Evolutionary conservation across 2,329 filamentous ascomycete genomes (phyloP).

Genomic region (Monosporascus sp.): DNA sequence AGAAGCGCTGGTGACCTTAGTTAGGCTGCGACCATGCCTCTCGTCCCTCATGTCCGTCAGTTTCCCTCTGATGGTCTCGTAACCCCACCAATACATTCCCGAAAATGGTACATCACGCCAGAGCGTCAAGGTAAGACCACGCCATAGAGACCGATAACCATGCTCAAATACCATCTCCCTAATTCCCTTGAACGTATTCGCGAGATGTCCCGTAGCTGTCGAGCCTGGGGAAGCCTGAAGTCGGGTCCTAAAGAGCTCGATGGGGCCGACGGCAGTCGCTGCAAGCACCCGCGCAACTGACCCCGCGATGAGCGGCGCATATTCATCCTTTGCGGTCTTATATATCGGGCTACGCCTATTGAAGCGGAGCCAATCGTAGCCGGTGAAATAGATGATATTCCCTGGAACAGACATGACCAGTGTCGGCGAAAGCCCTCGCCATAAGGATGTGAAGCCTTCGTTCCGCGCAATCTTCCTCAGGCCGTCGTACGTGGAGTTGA

Average conservation of each 20-base stretch:
- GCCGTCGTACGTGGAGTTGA: slow-evolving; percentile 88
- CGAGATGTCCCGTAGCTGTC: slow-evolving; percentile 64
- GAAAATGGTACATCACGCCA: slow-evolving; percentile 98
- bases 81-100: slow-evolving; percentile 96
- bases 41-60: slow-evolving; percentile 65
- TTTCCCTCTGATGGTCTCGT: slow-evolving; percentile 73
- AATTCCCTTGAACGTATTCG: slow-evolving; percentile 71
- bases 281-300: slow-evolving; percentile 73
- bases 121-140: slow-evolving; percentile 82
- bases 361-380: slow-evolving; percentile 89
- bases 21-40: slow-evolving; percentile 37
- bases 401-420: slow-evolving; percentile 89
- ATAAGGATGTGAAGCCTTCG: slow-evolving; percentile 80
- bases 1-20: slow-evolving; percentile 28
- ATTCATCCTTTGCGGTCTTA: slow-evolving; percentile 58
- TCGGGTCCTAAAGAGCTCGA: slow-evolving; percentile 90
- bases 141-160: slow-evolving; percentile 82
- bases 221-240: slow-evolving; percentile 71
- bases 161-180: slow-evolving; percentile 71
- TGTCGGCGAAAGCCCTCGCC: slow-evolving; percentile 91
- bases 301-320: slow-evolving; percentile 76
- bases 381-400: slow-evolving; percentile 98
- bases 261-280: slow-evolving; percentile 77
- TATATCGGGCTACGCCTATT: slow-evolving; percentile 69
- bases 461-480: slow-evolving; percentile 91